Evolutionary conservation across 2,329 filamentous ascomycete species (phyloP), one percentile per base, ranked within the genome.

Genomic region (Graphium sp.): DNA sequence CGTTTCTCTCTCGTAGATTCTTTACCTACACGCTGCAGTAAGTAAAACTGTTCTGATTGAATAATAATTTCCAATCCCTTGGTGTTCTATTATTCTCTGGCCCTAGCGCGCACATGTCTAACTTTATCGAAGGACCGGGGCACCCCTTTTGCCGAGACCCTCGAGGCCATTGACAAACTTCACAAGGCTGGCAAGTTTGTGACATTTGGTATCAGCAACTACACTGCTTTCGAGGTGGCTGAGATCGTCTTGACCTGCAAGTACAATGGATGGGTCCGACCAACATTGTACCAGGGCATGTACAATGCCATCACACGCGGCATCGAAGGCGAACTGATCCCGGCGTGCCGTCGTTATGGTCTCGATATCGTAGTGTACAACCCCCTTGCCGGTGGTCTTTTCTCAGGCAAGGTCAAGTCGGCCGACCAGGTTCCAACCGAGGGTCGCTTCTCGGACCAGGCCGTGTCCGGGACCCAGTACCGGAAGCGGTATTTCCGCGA

Each of bases 141-240:
- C 1, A 66, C 75, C 2, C 78, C 77, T 0, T 92, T 92, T 41
- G 70, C 71, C 6, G 77, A 89, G 49, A 89, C 84, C 0, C 61
- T 93, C 12, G 66, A 73, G 41, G 78, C 75, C 5, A 61, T 84
- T 34, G 69, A 93, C 47, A 72, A 83, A 50, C 55, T 93, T 29
- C 81, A 92, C 59, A 81, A 83, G 51, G 68, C 78, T 32, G 82
- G 83, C 34, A 89, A 87, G 47, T 92, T 94, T 43, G 71, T 82
- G 13, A 66, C 69, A 29, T 56, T 93, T 9, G 84, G 82, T 2
- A 53, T 94, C 33, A 79, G 71, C 41, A 93, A 93, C 54, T 93
- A 74, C 47, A 80, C 83, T 1, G 75, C 83, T 1, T 89, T 77
- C 45, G 84, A 93, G 48, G 79, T 93, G 7, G 83, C 83, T 1